Conservation (phyloP, 805 yeast species). For the Wickerhamomyces subpelliculosus region DNA sequence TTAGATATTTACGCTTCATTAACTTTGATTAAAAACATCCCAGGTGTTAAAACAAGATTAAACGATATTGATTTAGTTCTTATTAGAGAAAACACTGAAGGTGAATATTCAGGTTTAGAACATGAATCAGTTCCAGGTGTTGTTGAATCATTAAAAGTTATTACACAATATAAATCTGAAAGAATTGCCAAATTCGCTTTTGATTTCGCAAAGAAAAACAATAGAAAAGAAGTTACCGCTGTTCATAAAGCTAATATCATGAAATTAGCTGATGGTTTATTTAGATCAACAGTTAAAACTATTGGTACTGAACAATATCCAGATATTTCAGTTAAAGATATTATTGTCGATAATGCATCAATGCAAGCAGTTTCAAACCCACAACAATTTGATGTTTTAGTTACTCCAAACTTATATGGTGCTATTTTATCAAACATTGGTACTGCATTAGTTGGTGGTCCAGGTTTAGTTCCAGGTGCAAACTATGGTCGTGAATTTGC, state of each 20-base stretch:
- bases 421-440: conserved; percentile 96
- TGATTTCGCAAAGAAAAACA: conserved; percentile 88
- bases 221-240: conserved; percentile 89
- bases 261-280: conserved; percentile 97
- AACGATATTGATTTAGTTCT: conserved; percentile 86
- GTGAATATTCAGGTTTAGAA: conserved; percentile 97
- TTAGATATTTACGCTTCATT: conserved; percentile 92
- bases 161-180: conserved; percentile 92
- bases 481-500: conserved; percentile 97
- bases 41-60: conserved; percentile 89
- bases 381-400: conserved; percentile 96
- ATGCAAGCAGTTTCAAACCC: conserved; percentile 99
- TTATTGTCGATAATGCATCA: conserved; percentile 97
- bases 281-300: conserved; percentile 87
- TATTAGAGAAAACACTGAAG: conserved; percentile 98
- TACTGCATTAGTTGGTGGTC: conserved; percentile 95
- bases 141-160: conserved; percentile 92
- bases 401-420: conserved; percentile 97
- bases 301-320: conserved; percentile 84
- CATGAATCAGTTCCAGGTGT: conserved; percentile 97
- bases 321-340: conserved; percentile 74
- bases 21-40: conserved; percentile 88
- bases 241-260: conserved; percentile 98
- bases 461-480: conserved; percentile 98
- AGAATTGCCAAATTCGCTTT: conserved; percentile 96